Conservation (phyloP, 2,329 filamentous ascomycete species). For the Fusarium annulatum region DNA sequence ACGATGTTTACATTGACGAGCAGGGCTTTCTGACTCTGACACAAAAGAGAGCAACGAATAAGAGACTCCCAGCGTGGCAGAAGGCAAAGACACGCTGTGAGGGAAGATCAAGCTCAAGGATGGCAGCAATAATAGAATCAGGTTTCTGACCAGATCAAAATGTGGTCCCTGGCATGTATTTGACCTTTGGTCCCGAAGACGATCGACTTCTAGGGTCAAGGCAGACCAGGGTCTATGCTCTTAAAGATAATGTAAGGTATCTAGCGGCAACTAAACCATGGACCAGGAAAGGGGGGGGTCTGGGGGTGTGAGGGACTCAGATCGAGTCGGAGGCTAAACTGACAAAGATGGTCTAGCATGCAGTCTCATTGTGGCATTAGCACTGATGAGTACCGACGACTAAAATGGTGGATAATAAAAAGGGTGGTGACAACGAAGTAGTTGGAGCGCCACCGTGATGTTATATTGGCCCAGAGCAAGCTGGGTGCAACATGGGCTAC, state of each 20-base stretch:
- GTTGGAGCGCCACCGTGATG: constrained; percentile 40
- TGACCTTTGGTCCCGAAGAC: constrained; percentile 37
- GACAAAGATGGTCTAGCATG: constrained; percentile 28
- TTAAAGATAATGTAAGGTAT: constrained; percentile 39
- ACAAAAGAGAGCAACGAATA: not conserved
- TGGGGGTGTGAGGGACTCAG: constrained; percentile 30
- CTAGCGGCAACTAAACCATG: constrained; percentile 43
- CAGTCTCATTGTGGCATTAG: constrained; percentile 36
- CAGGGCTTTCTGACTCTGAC: not conserved
- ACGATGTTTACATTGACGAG: not conserved
- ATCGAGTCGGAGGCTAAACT: constrained; percentile 39
- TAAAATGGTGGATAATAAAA: constrained; percentile 41
- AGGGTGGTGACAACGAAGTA: constrained; percentile 41
- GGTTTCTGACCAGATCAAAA: constrained; percentile 15
- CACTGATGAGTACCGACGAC: constrained; percentile 39
- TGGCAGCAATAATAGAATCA: constrained; percentile 13
- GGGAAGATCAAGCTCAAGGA: constrained; percentile 4
- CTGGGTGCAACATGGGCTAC: constrained; percentile 33
- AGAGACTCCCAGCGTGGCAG: not conserved
- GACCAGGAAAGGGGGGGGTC: constrained; percentile 38
- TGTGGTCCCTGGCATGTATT: constrained; percentile 42
- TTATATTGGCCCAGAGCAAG: constrained; percentile 38
- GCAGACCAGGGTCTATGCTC: constrained; percentile 40
- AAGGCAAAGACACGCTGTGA: not conserved
- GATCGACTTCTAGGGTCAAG: constrained; percentile 43